phyloP scores from a whole-genome alignment of 106 monocot species.

The Apostasia ramifera region DNA sequence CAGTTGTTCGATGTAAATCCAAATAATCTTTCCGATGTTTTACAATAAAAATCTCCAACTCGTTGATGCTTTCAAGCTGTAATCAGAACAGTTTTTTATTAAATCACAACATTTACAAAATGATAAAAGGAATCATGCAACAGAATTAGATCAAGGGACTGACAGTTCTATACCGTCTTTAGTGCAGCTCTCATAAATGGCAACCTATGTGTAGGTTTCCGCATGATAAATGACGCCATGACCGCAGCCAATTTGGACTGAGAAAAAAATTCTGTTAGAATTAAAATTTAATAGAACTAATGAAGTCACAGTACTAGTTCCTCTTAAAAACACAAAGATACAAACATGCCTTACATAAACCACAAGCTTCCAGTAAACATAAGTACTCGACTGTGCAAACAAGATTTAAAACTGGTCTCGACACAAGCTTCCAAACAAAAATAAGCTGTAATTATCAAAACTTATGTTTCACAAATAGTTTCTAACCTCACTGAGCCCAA shows the following conservation, averaged over 20 bases:
- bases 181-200: conserved; percentile 73
- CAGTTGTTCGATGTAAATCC: conserved; percentile 77
- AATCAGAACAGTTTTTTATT: conserved; percentile 7
- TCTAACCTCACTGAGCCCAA: conserved; percentile 71
- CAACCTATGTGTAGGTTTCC: conserved; percentile 41
- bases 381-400: too few species aligned
- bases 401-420: too few species aligned
- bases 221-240: conserved; percentile 83
- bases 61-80: conserved; percentile 78
- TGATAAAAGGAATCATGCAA: neutral
- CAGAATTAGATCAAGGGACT: neutral
- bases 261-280: neutral
- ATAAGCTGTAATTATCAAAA: neutral
- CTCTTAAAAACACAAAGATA: too few species aligned
- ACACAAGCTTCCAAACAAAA: too few species aligned
- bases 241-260: conserved; percentile 73
- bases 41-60: conserved; percentile 69
- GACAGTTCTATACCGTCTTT: conserved; percentile 55
- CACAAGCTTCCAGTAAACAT: too few species aligned
- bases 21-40: conserved; percentile 94
- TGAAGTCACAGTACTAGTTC: neutral
- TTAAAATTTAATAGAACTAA: neutral
- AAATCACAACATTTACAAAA: neutral
- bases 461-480: neutral
- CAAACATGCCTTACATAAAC: too few species aligned